A percentile compares a stretch with the other conserved stretches of the same genome.
Conservation (phyloP, 2,329 filamentous ascomycete genomes). For the Fusarium musae region DNA sequence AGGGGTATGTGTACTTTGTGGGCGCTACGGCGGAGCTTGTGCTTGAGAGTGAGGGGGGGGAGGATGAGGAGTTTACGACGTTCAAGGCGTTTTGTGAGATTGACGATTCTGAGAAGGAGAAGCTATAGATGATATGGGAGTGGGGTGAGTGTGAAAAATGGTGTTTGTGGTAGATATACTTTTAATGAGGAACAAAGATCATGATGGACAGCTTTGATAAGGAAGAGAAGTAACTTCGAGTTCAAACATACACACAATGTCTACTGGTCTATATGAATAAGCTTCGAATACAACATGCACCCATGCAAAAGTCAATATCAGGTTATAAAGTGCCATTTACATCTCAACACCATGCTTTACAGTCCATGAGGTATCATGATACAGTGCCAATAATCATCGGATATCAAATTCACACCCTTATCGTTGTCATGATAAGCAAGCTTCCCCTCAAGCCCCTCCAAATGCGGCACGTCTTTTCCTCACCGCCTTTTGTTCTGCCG, state of each 20-base stretch:
- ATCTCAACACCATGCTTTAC: background rate
- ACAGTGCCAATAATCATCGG: background rate
- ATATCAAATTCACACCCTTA: constrained; percentile 23
- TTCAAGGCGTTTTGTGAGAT: constrained; percentile 97
- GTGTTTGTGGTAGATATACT: background rate
- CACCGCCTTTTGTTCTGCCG: constrained; percentile 43
- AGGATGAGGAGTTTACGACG: constrained; percentile 79
- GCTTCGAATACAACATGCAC: no score
- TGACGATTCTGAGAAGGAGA: constrained; percentile 55
- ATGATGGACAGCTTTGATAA: background rate
- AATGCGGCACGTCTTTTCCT: constrained; percentile 3
- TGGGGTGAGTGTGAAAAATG: background rate
- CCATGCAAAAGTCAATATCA: no score
- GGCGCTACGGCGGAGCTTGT: constrained; percentile 87
- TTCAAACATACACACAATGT: no score
- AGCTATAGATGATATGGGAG: constrained; percentile 17
- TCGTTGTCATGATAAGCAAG: constrained; percentile 8
- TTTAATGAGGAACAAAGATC: constrained; percentile 10
- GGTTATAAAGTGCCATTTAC: background rate
- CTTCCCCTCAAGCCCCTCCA: constrained; percentile 1
- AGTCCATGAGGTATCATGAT: background rate
- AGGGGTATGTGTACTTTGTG: constrained; percentile 84
- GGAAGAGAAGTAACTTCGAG: no score
- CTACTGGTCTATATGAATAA: no score
- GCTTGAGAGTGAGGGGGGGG: constrained; percentile 72